These are phyloP conservation scores for Wickerhamomyces tratensis DNA, from an alignment of 805 yeast genomes.

Conservation along the genomic window DNA sequence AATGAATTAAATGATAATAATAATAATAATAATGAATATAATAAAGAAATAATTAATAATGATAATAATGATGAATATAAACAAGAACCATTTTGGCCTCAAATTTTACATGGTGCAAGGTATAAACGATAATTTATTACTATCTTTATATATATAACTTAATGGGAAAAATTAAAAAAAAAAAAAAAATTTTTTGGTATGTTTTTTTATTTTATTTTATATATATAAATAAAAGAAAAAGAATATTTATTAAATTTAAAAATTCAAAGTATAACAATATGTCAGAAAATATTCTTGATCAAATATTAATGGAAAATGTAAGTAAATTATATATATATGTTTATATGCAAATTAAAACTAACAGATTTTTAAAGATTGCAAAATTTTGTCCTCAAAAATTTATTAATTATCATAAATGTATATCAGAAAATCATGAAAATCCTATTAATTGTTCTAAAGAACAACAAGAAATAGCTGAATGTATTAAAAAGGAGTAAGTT, in stretches of 20 bases:
- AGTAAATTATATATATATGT: constrained; percentile 10
- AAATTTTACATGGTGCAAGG: neutral
- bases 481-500: constrained; percentile 42
- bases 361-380: constrained; percentile 36
- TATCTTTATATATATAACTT: too few species aligned
- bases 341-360: neutral
- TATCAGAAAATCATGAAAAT: constrained; percentile 44
- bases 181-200: too few species aligned
- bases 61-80: neutral
- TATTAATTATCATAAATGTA: constrained; percentile 64
- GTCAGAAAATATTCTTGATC: constrained; percentile 47
- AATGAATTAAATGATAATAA: too few species aligned
- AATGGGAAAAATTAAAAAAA: too few species aligned
- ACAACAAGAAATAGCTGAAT: constrained; percentile 47
- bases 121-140: neutral
- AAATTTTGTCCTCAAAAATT: constrained; percentile 67
- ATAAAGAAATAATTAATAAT: neutral
- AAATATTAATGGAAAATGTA: constrained; percentile 65
- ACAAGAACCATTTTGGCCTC: neutral
- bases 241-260: too few species aligned
- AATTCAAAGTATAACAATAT: constrained; percentile 11
- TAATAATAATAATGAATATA: too few species aligned
- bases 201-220: too few species aligned
- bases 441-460: constrained; percentile 40
- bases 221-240: too few species aligned